Evolutionary conservation across 495 filamentous ascomycete genomes (phyloP), one percentile per base, ranked within the genome.

Genomic region (Penicillium manginii): DNA sequence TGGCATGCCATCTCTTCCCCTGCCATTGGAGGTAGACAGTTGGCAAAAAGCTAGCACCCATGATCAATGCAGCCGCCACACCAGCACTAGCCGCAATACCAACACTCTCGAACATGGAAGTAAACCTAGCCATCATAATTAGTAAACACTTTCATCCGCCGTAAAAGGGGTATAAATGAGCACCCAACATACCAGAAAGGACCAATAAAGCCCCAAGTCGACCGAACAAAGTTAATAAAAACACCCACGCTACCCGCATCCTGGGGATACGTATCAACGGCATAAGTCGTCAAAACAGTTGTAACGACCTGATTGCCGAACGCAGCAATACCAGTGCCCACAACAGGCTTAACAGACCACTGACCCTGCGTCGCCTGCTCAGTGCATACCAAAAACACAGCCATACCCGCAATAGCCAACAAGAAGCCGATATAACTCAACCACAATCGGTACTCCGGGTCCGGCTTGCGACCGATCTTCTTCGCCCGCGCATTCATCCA

Each of bases 161-260:
- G 3, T 0, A 19, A 5, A 18, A 1, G 7, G n/a, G 1, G n/a
- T n/a, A n/a, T n/a, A 43, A n/a, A 9, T 8, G 26, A 29, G 6
- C 6, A 29, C 4, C 9, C 35, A n/a, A 65, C 70, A 46, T 68
- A 82, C 80, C 81, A 85, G 57, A 85, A 85, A 14, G 80, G 80
- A 9, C 83, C 83, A 65, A 86, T 83, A 49, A 86, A 86, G 3
- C 82, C 81, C 81, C 81, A 84, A 6, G 71, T 78, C n/a, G 77
- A 77, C 4, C 83, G 63, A n/a, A 85, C 72, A 58, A 85, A 78
- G 26, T 76, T 84, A 42, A 85, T 77, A 57, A 86, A 84, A 0
- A 84, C 81, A 9, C 83, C 83, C 3, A 85, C 74, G 50, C 76
- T 78, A 5, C 73, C 78, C 0, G 80, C 71, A 32, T 83, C 77